Evolutionary conservation across 805 yeast species (phyloP).

Genomic region (Metschnikowia picachoensis): DNA sequence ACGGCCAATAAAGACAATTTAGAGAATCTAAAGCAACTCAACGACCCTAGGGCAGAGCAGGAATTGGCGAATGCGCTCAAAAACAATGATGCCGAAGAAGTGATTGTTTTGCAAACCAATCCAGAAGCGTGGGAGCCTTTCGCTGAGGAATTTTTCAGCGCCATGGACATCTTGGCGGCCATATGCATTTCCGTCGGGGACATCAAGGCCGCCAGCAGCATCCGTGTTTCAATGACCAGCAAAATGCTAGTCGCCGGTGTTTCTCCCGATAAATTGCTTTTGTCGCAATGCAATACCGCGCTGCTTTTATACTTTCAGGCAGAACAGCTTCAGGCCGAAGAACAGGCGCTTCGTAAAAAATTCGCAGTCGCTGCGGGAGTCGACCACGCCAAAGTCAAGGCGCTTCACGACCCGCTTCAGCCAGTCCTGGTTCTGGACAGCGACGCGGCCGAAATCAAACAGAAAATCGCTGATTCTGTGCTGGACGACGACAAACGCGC

Average conservation of each 20-base stretch:
- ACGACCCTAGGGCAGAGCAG: background rate
- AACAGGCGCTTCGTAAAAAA: constrained; percentile 26
- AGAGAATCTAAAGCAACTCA: background rate
- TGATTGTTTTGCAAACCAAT: constrained; percentile 26
- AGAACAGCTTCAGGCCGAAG: constrained; percentile 54
- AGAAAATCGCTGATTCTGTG: constrained; percentile 10
- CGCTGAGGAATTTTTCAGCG: constrained; percentile 71
- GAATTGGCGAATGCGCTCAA: background rate
- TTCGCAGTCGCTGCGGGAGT: constrained; percentile 26
- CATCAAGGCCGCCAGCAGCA: constrained; percentile 52
- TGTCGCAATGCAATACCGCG: constrained; percentile 67
- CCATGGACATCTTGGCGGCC: constrained; percentile 73
- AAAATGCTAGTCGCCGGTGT: constrained; percentile 74
- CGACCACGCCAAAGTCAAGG: constrained; percentile 17
- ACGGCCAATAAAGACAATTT: background rate
- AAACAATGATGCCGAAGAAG: constrained; percentile 12
- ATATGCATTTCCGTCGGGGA: constrained; percentile 69
- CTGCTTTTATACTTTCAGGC: constrained; percentile 65
- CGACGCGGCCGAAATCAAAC: constrained; percentile 12
- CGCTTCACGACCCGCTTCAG: constrained; percentile 17
- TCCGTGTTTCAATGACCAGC: constrained; percentile 60
- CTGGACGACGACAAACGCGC: constrained; percentile 27
- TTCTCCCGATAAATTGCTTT: constrained; percentile 57
- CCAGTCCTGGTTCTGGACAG: constrained; percentile 9
- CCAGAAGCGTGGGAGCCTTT: constrained; percentile 68